A percentile compares a stretch with the other conserved stretches of the same genome.
Conservation (phyloP, 345 rosid species). For the Linum tenue region DNA sequence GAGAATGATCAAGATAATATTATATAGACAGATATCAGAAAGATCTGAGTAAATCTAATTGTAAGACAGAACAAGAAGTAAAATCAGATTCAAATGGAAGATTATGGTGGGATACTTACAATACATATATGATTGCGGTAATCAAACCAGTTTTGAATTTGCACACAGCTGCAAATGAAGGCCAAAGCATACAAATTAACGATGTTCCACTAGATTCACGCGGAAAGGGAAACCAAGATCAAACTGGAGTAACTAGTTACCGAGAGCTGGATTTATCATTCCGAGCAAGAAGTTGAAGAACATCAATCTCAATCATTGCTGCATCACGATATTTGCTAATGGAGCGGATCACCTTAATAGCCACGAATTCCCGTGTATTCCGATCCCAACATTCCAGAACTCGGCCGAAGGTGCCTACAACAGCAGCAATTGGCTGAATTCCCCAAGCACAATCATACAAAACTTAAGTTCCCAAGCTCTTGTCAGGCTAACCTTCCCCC, state of each 20-base stretch:
- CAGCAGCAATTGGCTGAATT: constrained; percentile 61
- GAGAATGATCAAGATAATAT: background rate
- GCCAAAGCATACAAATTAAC: constrained; percentile 5
- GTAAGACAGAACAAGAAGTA: background rate
- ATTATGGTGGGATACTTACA: constrained; percentile 38
- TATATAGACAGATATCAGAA: background rate
- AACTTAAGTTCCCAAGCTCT: constrained; percentile 41
- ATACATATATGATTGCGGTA: constrained; percentile 68
- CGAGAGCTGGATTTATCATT: constrained; percentile 43
- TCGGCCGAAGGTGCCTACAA: constrained; percentile 85
- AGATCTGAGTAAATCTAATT: constrained; percentile 4
- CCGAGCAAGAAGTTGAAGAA: constrained; percentile 51
- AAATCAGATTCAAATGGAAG: constrained; percentile 5
- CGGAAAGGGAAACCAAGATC: background rate
- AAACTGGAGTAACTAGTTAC: constrained; percentile 22
- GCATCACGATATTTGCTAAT: constrained; percentile 59
- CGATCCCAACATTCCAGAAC: constrained; percentile 89
- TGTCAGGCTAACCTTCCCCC: constrained; percentile 80
- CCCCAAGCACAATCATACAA: constrained; percentile 47
- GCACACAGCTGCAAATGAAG: constrained; percentile 55
- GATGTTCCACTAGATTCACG: background rate
- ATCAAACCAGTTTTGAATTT: constrained; percentile 65
- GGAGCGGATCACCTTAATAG: constrained; percentile 56
- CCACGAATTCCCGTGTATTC: constrained; percentile 50
- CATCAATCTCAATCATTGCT: constrained; percentile 67